These are phyloP conservation scores for Centaurea solstitialis DNA, from an alignment of 129 eudicot genomes.

Conservation along the genomic window DNA sequence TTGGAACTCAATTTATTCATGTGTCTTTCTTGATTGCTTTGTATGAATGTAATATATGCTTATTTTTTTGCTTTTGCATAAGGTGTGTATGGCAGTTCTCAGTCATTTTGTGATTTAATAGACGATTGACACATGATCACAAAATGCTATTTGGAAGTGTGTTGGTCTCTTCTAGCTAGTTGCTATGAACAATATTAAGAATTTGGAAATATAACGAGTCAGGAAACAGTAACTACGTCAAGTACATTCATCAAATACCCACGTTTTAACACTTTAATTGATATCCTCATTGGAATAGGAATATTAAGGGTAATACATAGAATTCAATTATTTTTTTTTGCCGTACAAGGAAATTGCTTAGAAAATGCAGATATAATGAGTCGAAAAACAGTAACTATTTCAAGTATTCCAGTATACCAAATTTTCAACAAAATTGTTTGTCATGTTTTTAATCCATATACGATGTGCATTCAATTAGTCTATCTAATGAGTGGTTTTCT, in stretches of 20 bases:
- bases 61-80: constrained; percentile 3
- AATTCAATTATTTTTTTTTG: background rate
- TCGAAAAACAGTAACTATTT: background rate
- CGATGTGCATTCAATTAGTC: background rate
- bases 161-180: background rate
- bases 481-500: background rate
- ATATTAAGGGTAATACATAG: too few species aligned
- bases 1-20: background rate
- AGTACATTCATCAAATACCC: background rate
- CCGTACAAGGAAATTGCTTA: background rate
- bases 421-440: background rate
- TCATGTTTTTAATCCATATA: background rate
- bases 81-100: background rate
- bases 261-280: background rate
- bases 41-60: background rate
- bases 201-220: background rate
- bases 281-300: background rate
- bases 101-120: background rate
- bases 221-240: background rate
- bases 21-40: background rate
- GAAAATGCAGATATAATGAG: background rate
- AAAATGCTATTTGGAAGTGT: background rate
- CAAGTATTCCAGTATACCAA: background rate
- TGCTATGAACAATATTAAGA: background rate
- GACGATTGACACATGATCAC: background rate